Conservation (phyloP, 352 stramenopile genomes). For the Phytophthora ohioensis region DNA sequence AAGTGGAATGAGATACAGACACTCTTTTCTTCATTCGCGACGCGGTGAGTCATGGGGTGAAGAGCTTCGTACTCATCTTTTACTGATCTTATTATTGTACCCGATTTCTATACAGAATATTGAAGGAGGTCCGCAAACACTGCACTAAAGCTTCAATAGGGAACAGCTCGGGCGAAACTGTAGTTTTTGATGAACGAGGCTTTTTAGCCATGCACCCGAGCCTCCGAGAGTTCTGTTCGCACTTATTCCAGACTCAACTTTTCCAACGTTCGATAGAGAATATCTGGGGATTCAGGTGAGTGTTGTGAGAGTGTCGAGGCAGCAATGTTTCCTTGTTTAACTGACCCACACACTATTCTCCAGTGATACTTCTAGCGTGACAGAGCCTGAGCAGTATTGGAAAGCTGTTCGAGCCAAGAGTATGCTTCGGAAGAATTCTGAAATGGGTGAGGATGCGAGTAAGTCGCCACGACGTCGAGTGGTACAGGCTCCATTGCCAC, state of each 20-base stretch:
- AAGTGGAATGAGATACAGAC: constrained; percentile 69
- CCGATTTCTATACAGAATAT: constrained; percentile 43
- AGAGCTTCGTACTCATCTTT: background rate
- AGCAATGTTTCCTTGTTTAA: background rate
- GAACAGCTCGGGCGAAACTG: constrained; percentile 1
- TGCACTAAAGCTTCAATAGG: constrained; percentile 41
- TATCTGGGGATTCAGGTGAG: constrained; percentile 32
- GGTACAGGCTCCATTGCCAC: constrained; percentile 40
- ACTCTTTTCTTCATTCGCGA: constrained; percentile 61
- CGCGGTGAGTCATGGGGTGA: constrained; percentile 39
- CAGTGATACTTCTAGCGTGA: constrained; percentile 18
- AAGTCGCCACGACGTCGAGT: constrained; percentile 49
- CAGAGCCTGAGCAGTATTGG: constrained; percentile 60
- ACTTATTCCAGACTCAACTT: constrained; percentile 80
- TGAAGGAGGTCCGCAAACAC: constrained; percentile 73
- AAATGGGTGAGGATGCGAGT: constrained; percentile 39
- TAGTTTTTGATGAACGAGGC: constrained; percentile 62
- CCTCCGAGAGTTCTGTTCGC: constrained; percentile 66
- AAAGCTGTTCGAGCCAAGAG: constrained; percentile 50
- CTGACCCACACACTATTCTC: background rate
- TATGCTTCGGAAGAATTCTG: constrained; percentile 53
- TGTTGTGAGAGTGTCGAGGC: background rate
- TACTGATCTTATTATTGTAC: background rate
- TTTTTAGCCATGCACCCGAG: constrained; percentile 69
- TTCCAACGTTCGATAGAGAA: constrained; percentile 78